These are phyloP conservation scores for Goniomonas avonlea DNA, from an alignment of 78 protist species.

Conservation along the genomic window DNA sequence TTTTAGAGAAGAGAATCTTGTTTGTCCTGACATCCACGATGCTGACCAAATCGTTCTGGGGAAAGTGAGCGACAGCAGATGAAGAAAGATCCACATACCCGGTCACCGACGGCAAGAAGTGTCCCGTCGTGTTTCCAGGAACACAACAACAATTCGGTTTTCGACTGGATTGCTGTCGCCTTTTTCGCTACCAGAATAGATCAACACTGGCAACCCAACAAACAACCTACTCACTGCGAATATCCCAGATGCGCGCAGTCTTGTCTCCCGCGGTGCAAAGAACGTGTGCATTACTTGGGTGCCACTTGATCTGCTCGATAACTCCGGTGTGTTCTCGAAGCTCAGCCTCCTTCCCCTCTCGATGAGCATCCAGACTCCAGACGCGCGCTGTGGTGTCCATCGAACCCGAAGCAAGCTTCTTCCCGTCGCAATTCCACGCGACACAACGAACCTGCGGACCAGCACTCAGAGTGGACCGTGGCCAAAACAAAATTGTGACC, in stretches of 20 bases:
- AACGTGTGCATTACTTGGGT: background rate
- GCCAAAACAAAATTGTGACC: too few relatives aligned
- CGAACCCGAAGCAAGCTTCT: slow-evolving; percentile 8
- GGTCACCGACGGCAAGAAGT: background rate
- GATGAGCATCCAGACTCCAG: background rate
- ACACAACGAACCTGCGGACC: too few relatives aligned
- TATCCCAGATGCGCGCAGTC: slow-evolving; percentile 6
- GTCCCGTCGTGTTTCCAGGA: background rate
- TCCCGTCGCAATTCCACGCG: slow-evolving; percentile 8
- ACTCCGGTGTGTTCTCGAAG: background rate
- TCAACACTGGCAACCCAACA: too few relatives aligned
- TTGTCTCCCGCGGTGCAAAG: slow-evolving; percentile 11
- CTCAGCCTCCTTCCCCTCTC: slow-evolving; percentile 7
- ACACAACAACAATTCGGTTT: background rate
- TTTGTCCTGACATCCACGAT: background rate
- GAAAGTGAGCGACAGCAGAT: background rate
- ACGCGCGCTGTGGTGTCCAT: background rate
- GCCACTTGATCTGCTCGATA: background rate
- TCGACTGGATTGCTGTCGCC: background rate
- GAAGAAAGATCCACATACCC: background rate
- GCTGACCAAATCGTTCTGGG: background rate
- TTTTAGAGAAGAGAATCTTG: background rate
- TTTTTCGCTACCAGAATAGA: background rate
- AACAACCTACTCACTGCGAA: background rate
- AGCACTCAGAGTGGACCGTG: too few relatives aligned